Evolutionary conservation across 225 moss, liverwort and hornwort species (phyloP), one percentile per base, ranked within the genome.

Genomic region (Thuidium tamariscinum): DNA sequence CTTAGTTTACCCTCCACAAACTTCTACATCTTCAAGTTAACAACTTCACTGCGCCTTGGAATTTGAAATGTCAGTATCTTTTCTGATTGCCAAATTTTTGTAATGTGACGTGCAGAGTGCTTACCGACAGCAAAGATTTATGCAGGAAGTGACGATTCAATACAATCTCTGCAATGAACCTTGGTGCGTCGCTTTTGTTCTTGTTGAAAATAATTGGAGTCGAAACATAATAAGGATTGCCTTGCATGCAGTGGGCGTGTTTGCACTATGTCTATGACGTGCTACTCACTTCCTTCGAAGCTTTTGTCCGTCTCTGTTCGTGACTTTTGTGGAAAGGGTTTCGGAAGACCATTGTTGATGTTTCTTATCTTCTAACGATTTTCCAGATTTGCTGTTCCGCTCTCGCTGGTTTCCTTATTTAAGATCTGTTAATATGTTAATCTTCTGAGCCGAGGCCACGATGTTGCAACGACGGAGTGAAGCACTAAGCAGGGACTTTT

Each of bases 81-180:
- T 82, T 87, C 87, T 82, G 80, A 83, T 68, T 16, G n/a, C 57
- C 77, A 42, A 83, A 60, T 41, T 75, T 49, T 75, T 89, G 57
- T 75, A 44, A 81, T 67, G 81, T 83, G 83, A 86, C 64, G 23
- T 83, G 90, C 93, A 94, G 94, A 99, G 94, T 89, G 93, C 95
- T 30, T 97, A 97, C 81, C 94, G 97, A 83, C 94, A 95, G 77
- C 97, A 96, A 84, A 90, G 97, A 81, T 95, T 92, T 72, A 93
- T 97, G 82, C 98, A 96, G 83, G 98, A 99, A 93, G 98, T 99
- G 37, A 95, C 98, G 41, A 95, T 99, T 87, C 96, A 96, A 83
- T 99, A 99, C 86, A 99, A 97, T 88, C 93, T 99, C 60, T 97
- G 97, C 86, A 99, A 97, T 82, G 98, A 99, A 88, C 98, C 98